These are phyloP conservation scores for Phytopythium helicoides DNA, from an alignment of 352 stramenopile genomes.

Conservation along the genomic window DNA sequence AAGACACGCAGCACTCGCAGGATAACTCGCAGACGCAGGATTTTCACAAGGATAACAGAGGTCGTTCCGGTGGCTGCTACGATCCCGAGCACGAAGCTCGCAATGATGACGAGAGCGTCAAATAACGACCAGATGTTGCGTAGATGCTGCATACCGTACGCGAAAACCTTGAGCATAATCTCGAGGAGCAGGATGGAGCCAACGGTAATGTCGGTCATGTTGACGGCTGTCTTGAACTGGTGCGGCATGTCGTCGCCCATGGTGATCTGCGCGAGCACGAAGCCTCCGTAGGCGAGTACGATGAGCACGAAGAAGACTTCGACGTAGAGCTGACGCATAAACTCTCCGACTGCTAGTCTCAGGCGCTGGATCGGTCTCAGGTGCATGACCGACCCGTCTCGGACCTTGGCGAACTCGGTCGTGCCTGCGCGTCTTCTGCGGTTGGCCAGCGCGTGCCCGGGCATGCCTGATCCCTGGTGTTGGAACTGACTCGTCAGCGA, in stretches of 20 bases:
- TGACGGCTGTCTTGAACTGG: conserved; percentile 62
- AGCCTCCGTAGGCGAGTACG: conserved; percentile 79
- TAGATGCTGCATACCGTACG: conserved; percentile 67
- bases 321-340: conserved; percentile 82
- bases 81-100: conserved; percentile 74
- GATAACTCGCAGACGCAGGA: conserved; percentile 72
- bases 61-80: conserved; percentile 53
- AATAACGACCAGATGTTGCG: conserved; percentile 73
- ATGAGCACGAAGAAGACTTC: conserved; percentile 90
- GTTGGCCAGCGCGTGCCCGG: not conserved
- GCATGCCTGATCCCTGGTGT: not conserved
- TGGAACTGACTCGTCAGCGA: not conserved
- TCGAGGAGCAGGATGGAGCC: conserved; percentile 82
- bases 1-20: conserved; percentile 79
- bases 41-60: conserved; percentile 62
- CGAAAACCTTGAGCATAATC: conserved; percentile 78
- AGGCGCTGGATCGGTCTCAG: conserved; percentile 39
- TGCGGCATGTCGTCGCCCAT: conserved; percentile 54
- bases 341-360: conserved; percentile 61
- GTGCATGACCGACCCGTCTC: conserved; percentile 26
- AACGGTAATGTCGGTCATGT: conserved; percentile 82
- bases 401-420: conserved; percentile 29
- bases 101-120: conserved; percentile 76
- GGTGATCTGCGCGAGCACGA: conserved; percentile 81
- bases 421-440: conserved; percentile 36